Evolutionary conservation across 805 yeast genomes (phyloP), one percentile per base, ranked within the genome.

Genomic region (Metschnikowia peoriensis): DNA sequence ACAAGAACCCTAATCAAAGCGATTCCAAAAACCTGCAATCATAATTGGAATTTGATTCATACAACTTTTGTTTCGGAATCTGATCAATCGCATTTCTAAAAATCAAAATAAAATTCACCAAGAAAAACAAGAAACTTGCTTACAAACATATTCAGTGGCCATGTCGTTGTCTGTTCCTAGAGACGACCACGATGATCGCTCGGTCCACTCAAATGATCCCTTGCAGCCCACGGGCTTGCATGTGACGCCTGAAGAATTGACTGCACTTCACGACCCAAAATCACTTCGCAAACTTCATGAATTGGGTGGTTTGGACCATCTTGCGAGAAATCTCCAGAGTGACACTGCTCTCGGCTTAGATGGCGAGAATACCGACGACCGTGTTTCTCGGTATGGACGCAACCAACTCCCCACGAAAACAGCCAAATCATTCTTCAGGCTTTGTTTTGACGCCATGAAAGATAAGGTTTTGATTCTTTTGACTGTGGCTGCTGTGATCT

Each of bases 391-490:
- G 6, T 94, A 81, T 66, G 97, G 96, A 27, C 71, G 67, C 15
- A 94, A 94, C 66, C 68, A 63, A 27, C 67, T 94, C 16, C 98
- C 98, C 0, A 85, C 81, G 52, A 80, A 80, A 59, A 74, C 80
- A n/a, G 78, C 86, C 9, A 89, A 88, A 63, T 76, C 89, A 1
- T 85, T 94, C 56, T 71, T 85, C 43, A 61, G 66, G 53, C 76
- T 94, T 40, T 85, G 94, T 59, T 83, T 80, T 75, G 89, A 88
- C 61, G 97, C 97, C 3, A 72, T 94, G 72, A 85, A 92, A 53
- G 99, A 94, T 68, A 89, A 91, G 68, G 96, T 94, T 17, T 78
- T 96, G 68, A 85, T 94, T 50, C 73, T 96, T 58, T 77, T 94
- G 61, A 76, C 89, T 1, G 77, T 88, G 1, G 97, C 97, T 0